phyloP scores from a whole-genome alignment of 2,329 filamentous ascomycete genomes.

The Geosmithia flava region DNA sequence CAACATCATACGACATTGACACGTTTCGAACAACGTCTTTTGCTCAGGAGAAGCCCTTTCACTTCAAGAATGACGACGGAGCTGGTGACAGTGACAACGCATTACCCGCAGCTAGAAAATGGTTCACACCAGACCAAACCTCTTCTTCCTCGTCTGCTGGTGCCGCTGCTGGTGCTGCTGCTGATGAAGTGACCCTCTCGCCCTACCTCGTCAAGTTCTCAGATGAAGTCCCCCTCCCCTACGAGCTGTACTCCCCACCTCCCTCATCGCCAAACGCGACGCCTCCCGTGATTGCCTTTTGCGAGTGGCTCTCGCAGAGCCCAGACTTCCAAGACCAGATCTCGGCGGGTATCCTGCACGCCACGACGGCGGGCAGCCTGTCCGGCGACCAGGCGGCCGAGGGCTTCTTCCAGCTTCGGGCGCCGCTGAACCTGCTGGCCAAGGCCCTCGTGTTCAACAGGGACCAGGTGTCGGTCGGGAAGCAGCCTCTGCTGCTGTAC shows the following conservation, averaged over 20 bases:
- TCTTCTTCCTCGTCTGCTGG: no score
- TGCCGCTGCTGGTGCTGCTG: not conserved
- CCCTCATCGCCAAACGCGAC: slow-evolving; percentile 2
- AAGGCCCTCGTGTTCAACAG: slow-evolving; percentile 38
- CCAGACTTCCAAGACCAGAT: slow-evolving; percentile 14
- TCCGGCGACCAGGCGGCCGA: slow-evolving; percentile 7
- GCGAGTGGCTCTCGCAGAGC: slow-evolving; percentile 12
- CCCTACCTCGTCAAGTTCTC: not conserved
- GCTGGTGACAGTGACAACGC: slow-evolving; percentile 14
- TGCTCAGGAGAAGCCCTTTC: slow-evolving; percentile 31
- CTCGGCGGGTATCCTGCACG: slow-evolving; percentile 16
- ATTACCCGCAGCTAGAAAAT: slow-evolving; percentile 42
- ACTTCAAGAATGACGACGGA: slow-evolving; percentile 30
- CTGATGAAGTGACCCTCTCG: not conserved
- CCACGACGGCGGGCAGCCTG: slow-evolving; percentile 7
- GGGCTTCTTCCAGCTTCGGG: slow-evolving; percentile 43
- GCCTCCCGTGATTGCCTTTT: slow-evolving; percentile 11
- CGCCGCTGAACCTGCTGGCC: slow-evolving; percentile 53
- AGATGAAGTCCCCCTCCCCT: not conserved
- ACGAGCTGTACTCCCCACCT: slow-evolving; percentile 8
- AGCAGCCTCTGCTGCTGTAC: slow-evolving; percentile 43
- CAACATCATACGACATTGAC: slow-evolving; percentile 14
- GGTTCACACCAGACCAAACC: slow-evolving; percentile 33
- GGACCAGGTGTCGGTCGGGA: slow-evolving; percentile 4
- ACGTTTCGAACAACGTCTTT: slow-evolving; percentile 43